Base-by-base conservation (phyloP, 352 stramenopile species). In the Blastocystis sp. region DNA sequence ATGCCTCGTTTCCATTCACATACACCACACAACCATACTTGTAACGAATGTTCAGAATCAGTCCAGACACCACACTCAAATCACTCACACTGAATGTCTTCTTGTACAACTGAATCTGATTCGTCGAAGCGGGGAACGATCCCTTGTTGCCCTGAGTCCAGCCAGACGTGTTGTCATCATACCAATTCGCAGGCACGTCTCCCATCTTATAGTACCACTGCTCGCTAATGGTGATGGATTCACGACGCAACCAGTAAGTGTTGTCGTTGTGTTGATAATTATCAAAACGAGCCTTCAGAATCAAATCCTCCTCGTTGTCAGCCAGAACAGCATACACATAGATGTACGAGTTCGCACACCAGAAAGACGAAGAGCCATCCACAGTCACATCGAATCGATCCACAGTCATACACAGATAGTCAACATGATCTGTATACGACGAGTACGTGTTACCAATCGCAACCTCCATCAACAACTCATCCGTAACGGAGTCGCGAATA, bases 151-250 rank as follows among this genome's bases (percentile, higher is more conserved):
- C 48, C 29, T 38, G 16, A 18, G 16, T 9, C 29, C 44, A 81
- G 3, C 40, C 44, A 11, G 42, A 32, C 32, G 8, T 64, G 9
- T 63, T 27, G 29, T 18, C 14, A 29, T 40, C 34, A 38, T 32
- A 36, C 69, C 69, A 81, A 42, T 48, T 64, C 14, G 44, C 18
- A 48, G 69, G 69, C 16, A 81, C 48, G 18, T 57, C 48, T 40
- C 48, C 48, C 69, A 81, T 81, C 69, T 63, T 49, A 61, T 81
- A 81, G n/a, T 65, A 46, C 69, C 69, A 81, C 18, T 57, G 29
- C n/a, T 59, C 44, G 14, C 1, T 24, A 40, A 4, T 4, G 21
- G 2, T 2, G 2, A 81, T 48, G 14, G 69, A 3, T 32, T 18
- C 18, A 59, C 51, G 51, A 59, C 51, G 51, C 3, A 59, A 27